phyloP scores from a whole-genome alignment of 148 eudicot species.

The Camellia japonica region DNA sequence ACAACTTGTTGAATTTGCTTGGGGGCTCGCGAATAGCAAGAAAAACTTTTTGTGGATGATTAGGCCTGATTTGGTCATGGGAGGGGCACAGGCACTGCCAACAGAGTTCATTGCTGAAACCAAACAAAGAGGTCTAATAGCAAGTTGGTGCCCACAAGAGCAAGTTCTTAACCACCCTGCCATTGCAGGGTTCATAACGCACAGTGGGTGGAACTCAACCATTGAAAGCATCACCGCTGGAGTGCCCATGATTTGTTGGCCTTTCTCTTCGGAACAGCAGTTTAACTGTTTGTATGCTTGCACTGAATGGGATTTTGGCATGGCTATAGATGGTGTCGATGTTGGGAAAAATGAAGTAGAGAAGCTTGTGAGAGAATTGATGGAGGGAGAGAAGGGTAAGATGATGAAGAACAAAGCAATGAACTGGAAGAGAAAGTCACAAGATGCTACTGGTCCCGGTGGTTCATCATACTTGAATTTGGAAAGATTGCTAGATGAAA shows the following conservation, averaged over 20 bases:
- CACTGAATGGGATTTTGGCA: constrained; percentile 8
- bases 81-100: neutral
- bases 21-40: constrained; percentile 22
- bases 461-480: constrained; percentile 8
- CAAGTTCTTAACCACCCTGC: constrained; percentile 3
- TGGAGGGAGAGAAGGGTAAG: neutral
- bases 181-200: constrained; percentile 1
- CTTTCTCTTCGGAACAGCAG: constrained; percentile 1
- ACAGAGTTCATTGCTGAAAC: neutral
- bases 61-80: constrained; percentile 15
- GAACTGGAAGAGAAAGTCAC: constrained; percentile 10
- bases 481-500: neutral
- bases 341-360: neutral
- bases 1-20: constrained; percentile 21
- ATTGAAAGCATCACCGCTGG: constrained; percentile 6
- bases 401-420: constrained; percentile 1
- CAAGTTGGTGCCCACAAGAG: constrained; percentile 26
- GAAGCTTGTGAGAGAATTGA: neutral
- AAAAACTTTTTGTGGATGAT: constrained; percentile 22
- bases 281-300: neutral
- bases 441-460: constrained; percentile 9
- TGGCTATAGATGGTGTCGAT: neutral
- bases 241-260: constrained; percentile 14
- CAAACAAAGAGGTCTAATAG: constrained; percentile 12
- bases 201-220: neutral